phyloP scores from a whole-genome alignment of 2,329 filamentous ascomycete species.

The Sordariomycetes sp. region DNA sequence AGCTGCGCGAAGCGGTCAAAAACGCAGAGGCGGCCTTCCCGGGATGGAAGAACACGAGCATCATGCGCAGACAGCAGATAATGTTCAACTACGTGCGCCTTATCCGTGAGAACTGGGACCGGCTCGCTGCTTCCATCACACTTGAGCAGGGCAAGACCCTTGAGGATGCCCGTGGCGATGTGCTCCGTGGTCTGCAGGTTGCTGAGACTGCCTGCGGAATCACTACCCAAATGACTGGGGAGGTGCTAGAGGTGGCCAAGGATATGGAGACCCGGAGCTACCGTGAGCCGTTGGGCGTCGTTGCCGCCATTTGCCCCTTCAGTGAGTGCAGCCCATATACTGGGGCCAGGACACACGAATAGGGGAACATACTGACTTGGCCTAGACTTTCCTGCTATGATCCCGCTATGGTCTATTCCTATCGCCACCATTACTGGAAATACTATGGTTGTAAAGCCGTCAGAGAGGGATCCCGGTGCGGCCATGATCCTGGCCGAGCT shows the following conservation, averaged over 20 bases:
- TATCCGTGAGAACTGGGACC: constrained; percentile 77
- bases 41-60: constrained; percentile 60
- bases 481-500: constrained; percentile 80
- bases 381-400: constrained; percentile 77
- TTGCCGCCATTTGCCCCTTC: constrained; percentile 79
- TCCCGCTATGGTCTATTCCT: constrained; percentile 79
- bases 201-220: constrained; percentile 75
- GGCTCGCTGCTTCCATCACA: constrained; percentile 74
- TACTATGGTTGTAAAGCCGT: constrained; percentile 76
- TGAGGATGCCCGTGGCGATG: constrained; percentile 71
- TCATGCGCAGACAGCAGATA: constrained; percentile 68
- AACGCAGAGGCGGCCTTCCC: constrained; percentile 69
- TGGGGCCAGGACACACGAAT: background rate
- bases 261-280: constrained; percentile 85
- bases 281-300: constrained; percentile 69
- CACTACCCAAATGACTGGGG: constrained; percentile 71
- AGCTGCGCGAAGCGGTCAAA: constrained; percentile 64
- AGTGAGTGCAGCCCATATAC: constrained; percentile 39
- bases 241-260: constrained; percentile 76
- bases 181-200: constrained; percentile 72
- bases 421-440: constrained; percentile 78
- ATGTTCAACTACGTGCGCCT: constrained; percentile 79
- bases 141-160: constrained; percentile 85
- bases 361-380: background rate
- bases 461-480: constrained; percentile 74